Base-by-base conservation (phyloP, 208 protist species). In the Acanthamoeba triangularis region DNA sequence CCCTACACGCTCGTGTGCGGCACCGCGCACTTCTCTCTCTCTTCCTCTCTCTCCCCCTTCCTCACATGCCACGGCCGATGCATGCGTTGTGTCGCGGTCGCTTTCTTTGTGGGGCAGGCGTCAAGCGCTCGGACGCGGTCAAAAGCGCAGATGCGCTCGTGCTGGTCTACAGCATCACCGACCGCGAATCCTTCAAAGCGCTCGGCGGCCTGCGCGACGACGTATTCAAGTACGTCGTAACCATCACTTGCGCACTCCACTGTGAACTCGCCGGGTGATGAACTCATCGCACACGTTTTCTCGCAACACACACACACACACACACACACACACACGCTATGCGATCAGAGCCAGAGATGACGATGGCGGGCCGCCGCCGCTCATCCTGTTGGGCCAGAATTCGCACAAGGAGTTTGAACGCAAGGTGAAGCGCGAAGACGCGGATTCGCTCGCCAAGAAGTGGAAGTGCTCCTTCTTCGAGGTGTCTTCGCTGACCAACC, bases 381-480 rank as follows among this genome's bases (percentile, higher is more conserved):
- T 41, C 74, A 3, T 49, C 20, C 30, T 84, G 30, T 2, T 84
- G 30, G 41, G 74, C 41, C 74, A n/a, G 20, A 37, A 84, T 49
- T 84, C 74, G 35, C 74, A 54, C 44, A 54, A 84, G 74, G 74
- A 84, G 41, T 44, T 84, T 84, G 74, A 49, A 20, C 30, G 74
- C 0, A 84, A 84, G 41, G 74, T 84, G 74, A 84, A 84, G 33
- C 74, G 74, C 30, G 74, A 84, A 11, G 74, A 84, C 1, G 74
- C 37, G 16, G 74, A 84, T 54, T 44, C 74, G 74, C n/a, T 84
- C 33, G 74, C 74, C 20, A 84, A 84, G 44, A 84, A 84, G 74
- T 84, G 74, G 74, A 84, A 84, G 74, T 84, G 74, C 44, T 84
- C 74, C 74, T 84, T 56, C 74, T 84, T 84, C 44, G 74, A 84